These are phyloP conservation scores for Populus tremula DNA, from an alignment of 345 rosid genomes.

Conservation along the genomic window DNA sequence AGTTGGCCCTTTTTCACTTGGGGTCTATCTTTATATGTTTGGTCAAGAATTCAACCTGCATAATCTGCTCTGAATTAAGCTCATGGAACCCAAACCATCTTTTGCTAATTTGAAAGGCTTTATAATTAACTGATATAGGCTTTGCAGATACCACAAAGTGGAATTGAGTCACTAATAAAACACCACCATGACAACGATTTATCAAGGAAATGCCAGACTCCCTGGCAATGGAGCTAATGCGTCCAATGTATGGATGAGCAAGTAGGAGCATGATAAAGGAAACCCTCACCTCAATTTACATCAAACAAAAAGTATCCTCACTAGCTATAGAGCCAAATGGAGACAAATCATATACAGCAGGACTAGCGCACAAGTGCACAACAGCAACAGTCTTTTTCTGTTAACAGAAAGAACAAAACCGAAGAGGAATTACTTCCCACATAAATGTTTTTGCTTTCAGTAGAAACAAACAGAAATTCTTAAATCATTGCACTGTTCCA, in stretches of 20 bases:
- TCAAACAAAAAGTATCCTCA: slow-evolving; percentile 11
- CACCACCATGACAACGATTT: not conserved
- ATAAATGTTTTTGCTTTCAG: not conserved
- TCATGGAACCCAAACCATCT: no score
- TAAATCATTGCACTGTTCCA: slow-evolving; percentile 2
- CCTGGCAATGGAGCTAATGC: no score
- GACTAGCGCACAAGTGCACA: not conserved
- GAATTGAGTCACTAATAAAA: no score
- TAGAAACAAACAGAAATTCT: not conserved
- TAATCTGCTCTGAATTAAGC: no score
- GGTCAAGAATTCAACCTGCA: not conserved
- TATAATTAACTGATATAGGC: no score
- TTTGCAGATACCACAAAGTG: no score
- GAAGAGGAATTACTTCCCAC: not conserved
- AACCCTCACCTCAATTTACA: not conserved
- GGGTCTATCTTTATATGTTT: not conserved
- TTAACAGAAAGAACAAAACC: not conserved
- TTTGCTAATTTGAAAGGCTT: no score
- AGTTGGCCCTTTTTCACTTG: not conserved
- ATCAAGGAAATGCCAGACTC: not conserved
- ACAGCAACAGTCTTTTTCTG: not conserved
- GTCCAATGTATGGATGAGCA: not conserved
- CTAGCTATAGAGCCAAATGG: not conserved
- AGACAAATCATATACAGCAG: not conserved
- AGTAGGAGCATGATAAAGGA: no score